These are phyloP conservation scores for Incumbomyces lentus DNA, from an alignment of 2,329 filamentous ascomycete genomes.

Conservation along the genomic window DNA sequence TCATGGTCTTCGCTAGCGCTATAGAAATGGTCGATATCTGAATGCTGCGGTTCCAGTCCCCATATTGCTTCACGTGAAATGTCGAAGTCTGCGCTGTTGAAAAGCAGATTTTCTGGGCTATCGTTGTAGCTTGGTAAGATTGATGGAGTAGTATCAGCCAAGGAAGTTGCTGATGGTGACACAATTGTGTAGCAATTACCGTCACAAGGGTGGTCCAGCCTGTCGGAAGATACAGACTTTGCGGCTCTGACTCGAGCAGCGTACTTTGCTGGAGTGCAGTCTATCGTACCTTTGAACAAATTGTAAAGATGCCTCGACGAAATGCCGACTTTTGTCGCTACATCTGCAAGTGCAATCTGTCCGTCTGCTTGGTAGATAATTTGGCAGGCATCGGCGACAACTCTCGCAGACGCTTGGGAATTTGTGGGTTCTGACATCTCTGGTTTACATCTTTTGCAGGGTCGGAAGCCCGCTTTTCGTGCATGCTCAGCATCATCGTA, in stretches of 20 bases:
- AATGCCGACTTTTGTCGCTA: neutral
- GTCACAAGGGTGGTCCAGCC: no score
- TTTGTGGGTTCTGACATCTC: conserved; percentile 22
- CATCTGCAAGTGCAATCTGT: neutral
- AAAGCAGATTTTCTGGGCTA: no score
- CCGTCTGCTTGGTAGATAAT: neutral
- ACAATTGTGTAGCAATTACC: no score
- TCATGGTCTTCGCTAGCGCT: no score
- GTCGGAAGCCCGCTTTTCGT: conserved; percentile 40
- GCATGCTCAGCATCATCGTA: conserved; percentile 40
- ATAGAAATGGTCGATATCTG: no score
- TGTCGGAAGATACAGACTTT: no score
- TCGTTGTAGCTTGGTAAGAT: no score
- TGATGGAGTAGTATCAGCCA: no score
- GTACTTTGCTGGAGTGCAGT: neutral
- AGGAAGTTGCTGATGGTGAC: no score
- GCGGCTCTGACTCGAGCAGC: neutral
- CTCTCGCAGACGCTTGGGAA: neutral
- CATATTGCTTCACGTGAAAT: no score
- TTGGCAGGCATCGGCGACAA: neutral
- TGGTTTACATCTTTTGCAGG: conserved; percentile 48
- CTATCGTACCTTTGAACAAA: neutral
- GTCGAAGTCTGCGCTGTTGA: no score
- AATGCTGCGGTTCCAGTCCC: no score
- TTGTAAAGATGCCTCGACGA: neutral